Percentiles rank a stretch among this genome's conserved stretches.
phyloP scores from a whole-genome alignment of 306 rosid genomes.

The Chamaecrista fasciculata region DNA sequence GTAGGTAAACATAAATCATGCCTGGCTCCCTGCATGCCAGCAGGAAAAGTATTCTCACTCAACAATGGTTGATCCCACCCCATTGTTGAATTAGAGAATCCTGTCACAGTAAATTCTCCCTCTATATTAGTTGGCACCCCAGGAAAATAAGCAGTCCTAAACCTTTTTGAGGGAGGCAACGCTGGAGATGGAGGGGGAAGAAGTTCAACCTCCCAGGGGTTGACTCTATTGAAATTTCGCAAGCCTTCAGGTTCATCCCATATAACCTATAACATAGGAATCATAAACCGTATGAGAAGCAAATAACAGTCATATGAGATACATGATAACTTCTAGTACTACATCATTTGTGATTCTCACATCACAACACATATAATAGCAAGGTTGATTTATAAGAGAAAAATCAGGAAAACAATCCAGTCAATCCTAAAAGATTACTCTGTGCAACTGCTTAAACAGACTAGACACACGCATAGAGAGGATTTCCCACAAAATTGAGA shows the following conservation, averaged over 20 bases:
- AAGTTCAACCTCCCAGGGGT: slow-evolving; percentile 68
- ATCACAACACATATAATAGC: neutral
- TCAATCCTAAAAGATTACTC: neutral
- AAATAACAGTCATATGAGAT: neutral
- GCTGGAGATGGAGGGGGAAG: slow-evolving; percentile 30
- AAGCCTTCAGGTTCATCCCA: slow-evolving; percentile 68
- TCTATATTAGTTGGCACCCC: neutral
- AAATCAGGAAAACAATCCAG: neutral
- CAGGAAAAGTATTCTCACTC: slow-evolving; percentile 1
- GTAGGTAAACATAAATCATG: neutral
- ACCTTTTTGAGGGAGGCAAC: slow-evolving; percentile 27
- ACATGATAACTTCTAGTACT: neutral
- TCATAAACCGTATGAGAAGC: neutral
- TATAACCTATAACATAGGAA: slow-evolving; percentile 42
- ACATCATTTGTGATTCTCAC: slow-evolving; percentile 12
- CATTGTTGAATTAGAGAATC: neutral
- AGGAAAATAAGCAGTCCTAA: neutral
- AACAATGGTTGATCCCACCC: neutral
- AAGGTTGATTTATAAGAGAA: neutral
- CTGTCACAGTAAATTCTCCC: neutral
- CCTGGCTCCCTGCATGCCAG: slow-evolving; percentile 26
- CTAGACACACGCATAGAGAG: neutral
- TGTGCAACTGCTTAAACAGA: neutral
- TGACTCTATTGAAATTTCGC: slow-evolving; percentile 50
- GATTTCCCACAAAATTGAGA: neutral